Conservation (phyloP, 768 basidiomycete genomes). For the Amanita pseudoporphyria region DNA sequence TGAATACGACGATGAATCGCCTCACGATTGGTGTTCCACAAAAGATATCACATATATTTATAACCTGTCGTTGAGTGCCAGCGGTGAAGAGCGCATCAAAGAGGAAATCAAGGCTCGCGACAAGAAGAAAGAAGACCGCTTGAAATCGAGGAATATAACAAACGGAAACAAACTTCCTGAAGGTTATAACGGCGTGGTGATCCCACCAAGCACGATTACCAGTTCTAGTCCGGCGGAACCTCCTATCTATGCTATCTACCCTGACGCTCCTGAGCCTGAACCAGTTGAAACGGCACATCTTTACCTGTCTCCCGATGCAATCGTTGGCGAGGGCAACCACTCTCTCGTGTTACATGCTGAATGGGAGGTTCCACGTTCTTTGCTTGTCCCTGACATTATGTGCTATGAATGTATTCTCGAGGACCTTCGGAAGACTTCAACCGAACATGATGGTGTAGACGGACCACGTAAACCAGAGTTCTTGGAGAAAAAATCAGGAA, state of each 20-base stretch:
- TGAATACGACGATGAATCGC: background rate
- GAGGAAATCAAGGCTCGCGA: background rate
- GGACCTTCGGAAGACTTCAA: slow-evolving; percentile 15
- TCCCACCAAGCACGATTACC: slow-evolving; percentile 3
- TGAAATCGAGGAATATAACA: slow-evolving; percentile 3
- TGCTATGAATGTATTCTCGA: slow-evolving; percentile 30
- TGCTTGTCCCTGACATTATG: slow-evolving; percentile 23
- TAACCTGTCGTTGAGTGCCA: slow-evolving; percentile 13
- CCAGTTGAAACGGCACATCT: slow-evolving; percentile 34
- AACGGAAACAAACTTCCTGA: background rate
- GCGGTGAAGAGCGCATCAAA: background rate
- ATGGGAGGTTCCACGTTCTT: slow-evolving; percentile 38
- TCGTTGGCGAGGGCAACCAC: slow-evolving; percentile 39
- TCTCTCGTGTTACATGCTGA: slow-evolving; percentile 42
- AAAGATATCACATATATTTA: slow-evolving; percentile 23
- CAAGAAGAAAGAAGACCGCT: background rate
- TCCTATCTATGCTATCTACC: slow-evolving; percentile 20
- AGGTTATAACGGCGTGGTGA: slow-evolving; percentile 8
- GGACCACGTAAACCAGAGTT: slow-evolving; percentile 10
- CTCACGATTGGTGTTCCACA: slow-evolving; percentile 18
- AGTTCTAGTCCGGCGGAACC: slow-evolving; percentile 14
- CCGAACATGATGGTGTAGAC: slow-evolving; percentile 18
- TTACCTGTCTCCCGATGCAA: slow-evolving; percentile 29
- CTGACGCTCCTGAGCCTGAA: slow-evolving; percentile 16
- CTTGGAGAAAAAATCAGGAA: slow-evolving; percentile 12